Base-by-base conservation (phyloP, 768 basidiomycete species). In the Tylopilus sp. region DNA sequence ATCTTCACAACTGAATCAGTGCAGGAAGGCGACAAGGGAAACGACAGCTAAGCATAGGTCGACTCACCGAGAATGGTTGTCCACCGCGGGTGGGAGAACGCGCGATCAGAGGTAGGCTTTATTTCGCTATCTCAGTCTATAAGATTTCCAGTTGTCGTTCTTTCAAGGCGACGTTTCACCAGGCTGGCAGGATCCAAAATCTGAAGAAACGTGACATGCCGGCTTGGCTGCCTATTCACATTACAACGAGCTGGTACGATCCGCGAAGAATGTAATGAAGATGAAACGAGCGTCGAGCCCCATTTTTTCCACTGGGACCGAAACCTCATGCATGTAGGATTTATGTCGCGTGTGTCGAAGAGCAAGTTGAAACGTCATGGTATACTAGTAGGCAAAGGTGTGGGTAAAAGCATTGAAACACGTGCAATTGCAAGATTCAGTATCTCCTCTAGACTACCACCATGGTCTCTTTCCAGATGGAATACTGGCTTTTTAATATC, bases 41-140 rank as follows among this genome's bases (percentile, higher is more conserved):
- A 57, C 36, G 36, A 53, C 38, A 10, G 28, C 36, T 26, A 24
- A 48, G 28, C 36, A 42, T 29, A 36, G 43, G 28, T 21, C 28
- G 28, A 86, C 76, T 37, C 75, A 54, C 84, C 24, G 22, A 34
- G 19, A 34, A 82, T 62, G 0, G 84, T 43, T 81, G 9, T 83
- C 85, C 30, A 84, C 61, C 9, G 81, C 75, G 28, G 26, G 45
- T 68, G 56, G 36, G 58, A 45, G 63, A 63, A 22, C 54, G 51
- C 31, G 55, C 66, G 48, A 72, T 67, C 55, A 63, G 64, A 57
- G 59, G 69, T 67, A 61, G 54, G 61, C 62, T 67, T 61, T 65
- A 40, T 49, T 63, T 28, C 25, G 21, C 54, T 45, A 54, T 28
- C 50, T 29, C 30, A n/a, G 45, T 34, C 16, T n/a, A 8, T 8